Percentiles rank a stretch among this genome's conserved stretches.
Conservation (phyloP, 2,329 filamentous ascomycete species). For the Colletotrichum lupini region DNA sequence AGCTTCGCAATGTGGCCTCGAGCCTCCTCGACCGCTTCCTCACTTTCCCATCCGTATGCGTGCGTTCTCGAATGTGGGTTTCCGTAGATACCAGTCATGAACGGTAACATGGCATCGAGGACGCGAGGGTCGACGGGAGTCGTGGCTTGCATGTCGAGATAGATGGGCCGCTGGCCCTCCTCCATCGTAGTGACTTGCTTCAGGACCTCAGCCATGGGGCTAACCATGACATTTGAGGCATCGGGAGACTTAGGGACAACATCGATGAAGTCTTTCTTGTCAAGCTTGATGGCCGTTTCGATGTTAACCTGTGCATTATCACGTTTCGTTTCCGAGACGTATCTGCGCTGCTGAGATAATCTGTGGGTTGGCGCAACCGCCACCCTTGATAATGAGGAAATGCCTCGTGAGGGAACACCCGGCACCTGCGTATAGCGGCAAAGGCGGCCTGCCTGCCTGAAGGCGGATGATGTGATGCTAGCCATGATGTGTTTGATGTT, state of each 20-base stretch:
- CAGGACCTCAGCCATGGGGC: constrained; percentile 85
- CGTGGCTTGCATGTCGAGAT: constrained; percentile 98
- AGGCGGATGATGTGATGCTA: constrained; percentile 72
- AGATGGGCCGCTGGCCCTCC: constrained; percentile 92
- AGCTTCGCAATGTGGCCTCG: constrained; percentile 84
- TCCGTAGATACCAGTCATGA: constrained; percentile 91
- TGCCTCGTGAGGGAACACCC: constrained; percentile 47
- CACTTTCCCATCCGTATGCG: constrained; percentile 98
- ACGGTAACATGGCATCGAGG: constrained; percentile 96
- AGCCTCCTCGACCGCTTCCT: constrained; percentile 91
- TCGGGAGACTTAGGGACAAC: constrained; percentile 56
- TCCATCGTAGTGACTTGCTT: constrained; percentile 95
- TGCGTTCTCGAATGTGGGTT: constrained; percentile 98
- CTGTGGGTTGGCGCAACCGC: constrained; percentile 42
- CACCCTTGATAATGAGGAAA: constrained; percentile 47
- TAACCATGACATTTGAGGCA: constrained; percentile 76
- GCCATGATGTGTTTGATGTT: constrained; percentile 61
- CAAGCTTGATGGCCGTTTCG: constrained; percentile 86
- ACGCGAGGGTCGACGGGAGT: constrained; percentile 95
- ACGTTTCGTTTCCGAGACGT: constrained; percentile 86
- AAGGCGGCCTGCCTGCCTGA: constrained; percentile 79
- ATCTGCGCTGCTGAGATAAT: constrained; percentile 64
- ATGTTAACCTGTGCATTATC: constrained; percentile 83
- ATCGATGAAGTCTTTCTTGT: constrained; percentile 83
- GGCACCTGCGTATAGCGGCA: constrained; percentile 53